Base-by-base conservation (phyloP, 225 moss, liverwort and hornwort species). In the Antitrichia curtipendula region DNA sequence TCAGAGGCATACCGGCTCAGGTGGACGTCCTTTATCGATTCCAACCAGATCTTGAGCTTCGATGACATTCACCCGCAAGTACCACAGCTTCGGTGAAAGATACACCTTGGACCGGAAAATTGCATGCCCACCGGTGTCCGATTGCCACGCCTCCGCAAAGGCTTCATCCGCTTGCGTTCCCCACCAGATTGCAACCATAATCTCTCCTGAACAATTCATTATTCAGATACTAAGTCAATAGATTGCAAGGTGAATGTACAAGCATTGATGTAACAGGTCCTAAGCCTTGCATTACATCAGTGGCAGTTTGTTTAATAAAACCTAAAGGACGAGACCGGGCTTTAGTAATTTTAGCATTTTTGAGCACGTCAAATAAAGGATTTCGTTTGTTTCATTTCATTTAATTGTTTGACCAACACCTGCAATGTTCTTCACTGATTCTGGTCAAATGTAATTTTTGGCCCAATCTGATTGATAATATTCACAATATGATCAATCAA, bases 131-230 rank as follows among this genome's bases (percentile, higher is more conserved):
- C 98, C 96, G 6, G 98, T 98, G 82, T 98, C 98, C 21, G 98
- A 98, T 32, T 98, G 98, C 98, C 98, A 98, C 6, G 98, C 95
- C 84, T 98, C 98, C 50, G 96, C 93, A 60, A 98, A 98, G 4
- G 94, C 96, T 85, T 98, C 98, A 47, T 98, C 98, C 11, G 98
- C 98, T 88, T 98, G 98, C 11, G 96, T 96, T 56, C 96, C 98
- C 96, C 96, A 93, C 98, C 98, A 98, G 9, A 98, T 94, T 4
- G 98, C 95, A 58, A 98, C 88, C 98, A 96, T 95, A 81, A 96
- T 89, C 47, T 98, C 96, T 84, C 98, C 98, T 98, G 93, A 69
- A 90, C 8, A 10, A 31, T 25, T 61, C 49, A 75, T 31, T 15
- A 20, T 53, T 62, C 18, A 56, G 10, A 69, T 41, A 80, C 65